Evolutionary conservation across 2,329 filamentous ascomycete genomes (phyloP).

Genomic region (Epichloe typhina): DNA sequence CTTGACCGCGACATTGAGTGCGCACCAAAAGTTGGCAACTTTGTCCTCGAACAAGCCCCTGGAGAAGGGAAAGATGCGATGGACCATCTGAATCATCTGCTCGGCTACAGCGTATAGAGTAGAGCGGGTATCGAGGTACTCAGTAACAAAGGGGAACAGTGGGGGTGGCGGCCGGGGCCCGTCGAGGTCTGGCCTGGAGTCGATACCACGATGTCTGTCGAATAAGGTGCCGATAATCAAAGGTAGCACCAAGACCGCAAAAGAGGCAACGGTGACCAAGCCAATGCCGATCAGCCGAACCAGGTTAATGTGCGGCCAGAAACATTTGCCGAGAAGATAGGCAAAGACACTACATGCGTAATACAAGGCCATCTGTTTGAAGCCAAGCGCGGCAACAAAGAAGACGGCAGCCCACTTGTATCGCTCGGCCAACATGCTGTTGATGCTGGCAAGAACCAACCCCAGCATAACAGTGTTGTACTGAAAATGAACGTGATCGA

Average conservation of each 20-base stretch:
- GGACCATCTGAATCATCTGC: slow-evolving; percentile 70
- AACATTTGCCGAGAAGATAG: slow-evolving; percentile 74
- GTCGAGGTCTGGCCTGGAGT: slow-evolving; percentile 41
- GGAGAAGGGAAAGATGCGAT: slow-evolving; percentile 91
- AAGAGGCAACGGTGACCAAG: slow-evolving; percentile 57
- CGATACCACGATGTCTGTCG: slow-evolving; percentile 51
- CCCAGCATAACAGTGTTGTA: slow-evolving; percentile 99
- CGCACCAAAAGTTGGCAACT: slow-evolving; percentile 97
- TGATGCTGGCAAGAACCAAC: slow-evolving; percentile 72
- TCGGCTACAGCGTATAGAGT: slow-evolving; percentile 63
- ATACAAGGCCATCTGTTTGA: slow-evolving; percentile 99
- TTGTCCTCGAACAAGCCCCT: slow-evolving; percentile 98
- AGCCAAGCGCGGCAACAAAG: slow-evolving; percentile 86
- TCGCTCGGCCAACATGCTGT: slow-evolving; percentile 73
- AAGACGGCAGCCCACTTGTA: slow-evolving; percentile 84
- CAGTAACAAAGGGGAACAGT: slow-evolving; percentile 42
- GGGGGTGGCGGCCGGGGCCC: slow-evolving; percentile 50
- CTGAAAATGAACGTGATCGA: slow-evolving; percentile 94
- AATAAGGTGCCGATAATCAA: slow-evolving; percentile 59
- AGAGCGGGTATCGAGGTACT: slow-evolving; percentile 48
- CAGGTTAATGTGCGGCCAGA: slow-evolving; percentile 59
- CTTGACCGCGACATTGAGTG: slow-evolving; percentile 80
- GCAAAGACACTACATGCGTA: slow-evolving; percentile 90
- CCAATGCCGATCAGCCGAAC: slow-evolving; percentile 62
- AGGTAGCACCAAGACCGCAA: slow-evolving; percentile 62